phyloP scores from a whole-genome alignment of 306 rosid species.

The Mimosa pudica region DNA sequence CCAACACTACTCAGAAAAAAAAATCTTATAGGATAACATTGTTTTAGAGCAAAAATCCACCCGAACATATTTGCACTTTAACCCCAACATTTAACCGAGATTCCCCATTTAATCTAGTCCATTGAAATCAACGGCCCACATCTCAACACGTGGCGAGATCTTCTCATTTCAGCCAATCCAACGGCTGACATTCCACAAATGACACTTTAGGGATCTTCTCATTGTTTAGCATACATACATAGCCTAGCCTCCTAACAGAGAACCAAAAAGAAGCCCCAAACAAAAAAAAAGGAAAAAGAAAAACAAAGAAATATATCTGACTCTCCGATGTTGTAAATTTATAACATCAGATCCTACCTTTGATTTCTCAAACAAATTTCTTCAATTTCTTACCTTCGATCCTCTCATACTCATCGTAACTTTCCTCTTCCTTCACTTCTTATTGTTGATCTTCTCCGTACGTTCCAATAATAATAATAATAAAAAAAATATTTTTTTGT shows the following conservation, averaged over 20 bases:
- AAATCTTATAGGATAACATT: too few relatives aligned
- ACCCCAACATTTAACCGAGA: too few relatives aligned
- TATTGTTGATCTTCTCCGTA: slow-evolving; percentile 52
- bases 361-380: slow-evolving; percentile 51
- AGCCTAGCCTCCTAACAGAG: slow-evolving; percentile 20
- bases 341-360: slow-evolving; percentile 48
- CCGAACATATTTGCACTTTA: too few relatives aligned
- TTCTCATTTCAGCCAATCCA: neutral
- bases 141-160: neutral
- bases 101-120: neutral
- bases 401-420: slow-evolving; percentile 33
- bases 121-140: neutral
- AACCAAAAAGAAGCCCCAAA: neutral
- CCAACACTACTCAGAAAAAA: too few relatives aligned
- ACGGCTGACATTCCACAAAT: neutral
- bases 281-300: neutral
- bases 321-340: slow-evolving; percentile 56
- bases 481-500: slow-evolving; percentile 25
- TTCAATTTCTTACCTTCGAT: slow-evolving; percentile 60
- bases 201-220: neutral
- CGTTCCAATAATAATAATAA: slow-evolving; percentile 21
- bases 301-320: slow-evolving; percentile 36
- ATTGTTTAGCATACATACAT: neutral
- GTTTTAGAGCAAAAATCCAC: too few relatives aligned
- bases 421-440: slow-evolving; percentile 35